Percentiles rank a stretch among this genome's conserved stretches.
Evolutionary conservation across 1,139 yeast genomes (phyloP).

Genomic region (Magnusiomyces suaveolens): DNA sequence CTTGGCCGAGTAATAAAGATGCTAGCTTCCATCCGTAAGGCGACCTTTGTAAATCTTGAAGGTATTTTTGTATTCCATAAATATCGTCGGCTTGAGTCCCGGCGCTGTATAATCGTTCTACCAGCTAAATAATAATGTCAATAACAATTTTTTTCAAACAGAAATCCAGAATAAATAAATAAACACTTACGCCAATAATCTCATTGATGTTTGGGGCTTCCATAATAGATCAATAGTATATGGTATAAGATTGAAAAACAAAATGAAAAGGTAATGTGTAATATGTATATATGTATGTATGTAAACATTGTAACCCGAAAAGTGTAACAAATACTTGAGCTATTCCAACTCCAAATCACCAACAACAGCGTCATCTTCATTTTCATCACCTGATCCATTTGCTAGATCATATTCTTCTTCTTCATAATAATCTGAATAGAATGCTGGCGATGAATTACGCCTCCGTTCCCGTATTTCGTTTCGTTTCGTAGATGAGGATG

Average conservation of each 20-base stretch:
- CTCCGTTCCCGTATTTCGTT: conserved; percentile 6
- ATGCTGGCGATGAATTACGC: conserved; percentile 1
- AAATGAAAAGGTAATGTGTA: not conserved
- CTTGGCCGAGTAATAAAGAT: conserved; percentile 32
- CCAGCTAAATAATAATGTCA: conserved; percentile 19
- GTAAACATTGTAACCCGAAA: not conserved
- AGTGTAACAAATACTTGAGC: not conserved
- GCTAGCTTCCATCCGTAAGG: conserved; percentile 45
- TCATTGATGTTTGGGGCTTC: not conserved
- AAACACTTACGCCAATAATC: not conserved
- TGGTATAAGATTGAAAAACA: not conserved
- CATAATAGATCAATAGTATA: not conserved
- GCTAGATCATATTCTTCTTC: conserved; percentile 44
- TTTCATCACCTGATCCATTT: conserved; percentile 22
- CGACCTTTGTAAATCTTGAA: conserved; percentile 43
- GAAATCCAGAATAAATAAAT: not conserved
- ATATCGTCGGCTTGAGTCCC: conserved; percentile 17
- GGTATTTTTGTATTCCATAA: conserved; percentile 35
- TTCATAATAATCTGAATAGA: conserved; percentile 32
- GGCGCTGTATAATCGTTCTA: conserved; percentile 20
- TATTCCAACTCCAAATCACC: conserved; percentile 36
- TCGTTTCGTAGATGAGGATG: conserved; percentile 19
- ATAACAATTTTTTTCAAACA: not conserved
- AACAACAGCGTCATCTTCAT: conserved; percentile 28
- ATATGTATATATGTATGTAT: not conserved